These are phyloP conservation scores for Fraxinus sp. DNA, from an alignment of 305 asterid genomes.

Conservation along the genomic window DNA sequence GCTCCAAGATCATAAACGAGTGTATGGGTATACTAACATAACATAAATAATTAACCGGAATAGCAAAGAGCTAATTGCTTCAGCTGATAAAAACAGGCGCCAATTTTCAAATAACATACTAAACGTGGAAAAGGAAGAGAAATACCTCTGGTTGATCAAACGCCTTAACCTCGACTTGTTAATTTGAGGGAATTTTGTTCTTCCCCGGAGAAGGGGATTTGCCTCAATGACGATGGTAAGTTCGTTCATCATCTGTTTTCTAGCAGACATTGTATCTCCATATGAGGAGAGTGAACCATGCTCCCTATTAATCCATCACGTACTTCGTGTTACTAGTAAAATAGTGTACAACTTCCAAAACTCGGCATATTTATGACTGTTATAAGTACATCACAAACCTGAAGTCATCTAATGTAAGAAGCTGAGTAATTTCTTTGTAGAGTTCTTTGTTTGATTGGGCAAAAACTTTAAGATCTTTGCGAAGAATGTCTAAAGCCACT, in stretches of 20 bases:
- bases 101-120: not conserved
- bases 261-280: constrained; percentile 54
- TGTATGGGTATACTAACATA: not conserved
- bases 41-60: not conserved
- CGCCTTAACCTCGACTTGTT: constrained; percentile 66
- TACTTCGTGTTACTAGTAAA: not conserved
- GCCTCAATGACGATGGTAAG: constrained; percentile 46
- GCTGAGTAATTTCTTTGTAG: constrained; percentile 60
- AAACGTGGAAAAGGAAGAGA: not conserved
- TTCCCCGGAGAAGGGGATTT: constrained; percentile 58
- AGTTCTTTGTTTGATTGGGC: constrained; percentile 48
- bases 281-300: constrained; percentile 49
- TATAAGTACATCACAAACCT: constrained; percentile 43
- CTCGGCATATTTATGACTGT: not conserved
- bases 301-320: constrained; percentile 43
- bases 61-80: not conserved
- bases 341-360: not conserved
- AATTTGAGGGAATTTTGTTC: constrained; percentile 45
- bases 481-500: constrained; percentile 59
- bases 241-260: constrained; percentile 48
- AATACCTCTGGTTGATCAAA: constrained; percentile 74
- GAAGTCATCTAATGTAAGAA: constrained; percentile 63
- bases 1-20: not conserved
- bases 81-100: not conserved
- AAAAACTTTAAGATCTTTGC: constrained; percentile 66